phyloP scores from a whole-genome alignment of 1,139 yeast genomes.

The Hanseniaspora uvarum region DNA sequence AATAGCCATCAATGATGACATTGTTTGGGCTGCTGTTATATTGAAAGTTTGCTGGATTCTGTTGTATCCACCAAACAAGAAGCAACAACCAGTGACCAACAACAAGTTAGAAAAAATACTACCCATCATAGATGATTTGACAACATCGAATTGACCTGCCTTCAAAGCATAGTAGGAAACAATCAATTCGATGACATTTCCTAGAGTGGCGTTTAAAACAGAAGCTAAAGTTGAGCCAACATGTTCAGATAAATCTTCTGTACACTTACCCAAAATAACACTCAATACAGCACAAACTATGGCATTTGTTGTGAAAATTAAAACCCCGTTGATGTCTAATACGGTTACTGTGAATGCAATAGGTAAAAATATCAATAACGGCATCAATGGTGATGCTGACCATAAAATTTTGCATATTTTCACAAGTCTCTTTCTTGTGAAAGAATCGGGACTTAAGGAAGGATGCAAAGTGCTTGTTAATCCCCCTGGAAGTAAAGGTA shows the following conservation, averaged over 20 bases:
- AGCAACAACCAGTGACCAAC: constrained; percentile 90
- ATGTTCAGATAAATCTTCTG: constrained; percentile 80
- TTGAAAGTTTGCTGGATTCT: constrained; percentile 80
- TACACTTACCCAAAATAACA: constrained; percentile 76
- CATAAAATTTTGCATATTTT: constrained; percentile 32
- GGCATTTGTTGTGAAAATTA: constrained; percentile 85
- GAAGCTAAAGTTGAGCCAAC: constrained; percentile 90
- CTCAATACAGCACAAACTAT: constrained; percentile 65
- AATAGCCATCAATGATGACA: constrained; percentile 86
- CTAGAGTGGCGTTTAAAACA: constrained; percentile 86
- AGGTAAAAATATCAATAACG: constrained; percentile 71
- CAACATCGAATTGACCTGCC: constrained; percentile 82
- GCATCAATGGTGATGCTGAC: constrained; percentile 65
- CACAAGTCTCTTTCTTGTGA: constrained; percentile 17
- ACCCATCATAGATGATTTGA: constrained; percentile 95
- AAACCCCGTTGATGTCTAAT: constrained; percentile 52
- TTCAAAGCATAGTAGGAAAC: constrained; percentile 82
- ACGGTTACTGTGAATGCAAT: constrained; percentile 64
- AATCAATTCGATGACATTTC: constrained; percentile 87
- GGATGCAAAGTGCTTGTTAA: constrained; percentile 12
- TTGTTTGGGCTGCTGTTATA: constrained; percentile 94
- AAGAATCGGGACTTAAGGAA: constrained; percentile 12
- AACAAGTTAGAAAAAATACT: constrained; percentile 78
- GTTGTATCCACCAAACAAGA: constrained; percentile 82
- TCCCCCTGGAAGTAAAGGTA: constrained; percentile 22